A percentile compares a stretch with the other conserved stretches of the same genome.
Evolutionary conservation across 192 early-diverging fungal genomes (phyloP).

Genomic region (Chytriomyces sp.): DNA sequence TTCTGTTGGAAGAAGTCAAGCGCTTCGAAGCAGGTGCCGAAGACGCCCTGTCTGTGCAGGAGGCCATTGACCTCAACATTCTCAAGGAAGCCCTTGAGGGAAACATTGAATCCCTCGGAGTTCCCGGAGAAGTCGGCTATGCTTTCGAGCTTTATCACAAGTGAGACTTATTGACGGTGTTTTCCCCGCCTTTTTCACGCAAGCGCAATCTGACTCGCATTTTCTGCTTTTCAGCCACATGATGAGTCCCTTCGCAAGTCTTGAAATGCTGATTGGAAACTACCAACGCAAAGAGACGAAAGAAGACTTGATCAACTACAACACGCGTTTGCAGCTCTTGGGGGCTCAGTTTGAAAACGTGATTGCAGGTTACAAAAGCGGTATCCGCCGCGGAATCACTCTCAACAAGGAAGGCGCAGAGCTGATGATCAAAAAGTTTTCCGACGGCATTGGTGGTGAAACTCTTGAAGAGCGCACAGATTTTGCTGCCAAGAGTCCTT

Average conservation of each 20-base stretch:
- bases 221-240: conserved; percentile 30
- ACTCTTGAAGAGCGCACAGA: conserved; percentile 24
- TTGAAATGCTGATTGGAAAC: conserved; percentile 32
- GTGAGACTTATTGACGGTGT: conserved; percentile 4
- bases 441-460: not conserved
- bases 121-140: conserved; percentile 37
- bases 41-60: not conserved
- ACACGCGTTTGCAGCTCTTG: conserved; percentile 26
- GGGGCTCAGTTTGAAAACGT: conserved; percentile 31
- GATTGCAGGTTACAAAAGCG: conserved; percentile 32
- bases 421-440: conserved; percentile 40
- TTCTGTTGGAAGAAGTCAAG: not conserved
- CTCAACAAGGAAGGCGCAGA: conserved; percentile 36
- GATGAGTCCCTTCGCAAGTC: conserved; percentile 6
- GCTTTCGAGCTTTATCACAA: conserved; percentile 19
- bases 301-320: conserved; percentile 41
- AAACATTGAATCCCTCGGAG: conserved; percentile 1
- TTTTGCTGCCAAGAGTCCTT: conserved; percentile 11
- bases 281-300: conserved; percentile 31
- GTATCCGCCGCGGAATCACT: conserved; percentile 35
- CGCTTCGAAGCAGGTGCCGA: not conserved
- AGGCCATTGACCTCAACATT: not conserved
- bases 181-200: not conserved
- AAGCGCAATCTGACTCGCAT: not conserved
- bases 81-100: conserved; percentile 18